Percentiles rank a stretch among this genome's conserved stretches.
Evolutionary conservation across 352 stramenopile species (phyloP).

Genomic region (Thraustochytrium striatum): DNA sequence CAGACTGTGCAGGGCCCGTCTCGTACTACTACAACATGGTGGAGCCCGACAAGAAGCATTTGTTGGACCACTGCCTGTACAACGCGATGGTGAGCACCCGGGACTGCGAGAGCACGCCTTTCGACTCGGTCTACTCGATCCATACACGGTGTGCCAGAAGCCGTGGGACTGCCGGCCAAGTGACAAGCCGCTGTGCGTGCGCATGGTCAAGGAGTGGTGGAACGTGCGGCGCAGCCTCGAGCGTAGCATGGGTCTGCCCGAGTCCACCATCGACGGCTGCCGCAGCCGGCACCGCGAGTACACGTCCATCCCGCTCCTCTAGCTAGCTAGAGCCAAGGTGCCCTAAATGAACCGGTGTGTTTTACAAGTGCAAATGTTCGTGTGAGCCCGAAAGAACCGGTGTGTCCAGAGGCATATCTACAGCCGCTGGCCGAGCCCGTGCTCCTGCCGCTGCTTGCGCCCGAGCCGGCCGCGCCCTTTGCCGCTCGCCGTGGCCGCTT

Average conservation of each 20-base stretch:
- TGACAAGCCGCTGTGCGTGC: slow-evolving; percentile 1
- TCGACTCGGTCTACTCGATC: slow-evolving; percentile 44
- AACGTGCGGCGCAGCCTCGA: slow-evolving; percentile 13
- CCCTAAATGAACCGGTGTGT: no score
- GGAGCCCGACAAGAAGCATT: slow-evolving; percentile 51
- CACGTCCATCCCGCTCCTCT: neutral
- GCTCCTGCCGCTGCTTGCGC: no score
- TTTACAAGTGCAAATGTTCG: no score
- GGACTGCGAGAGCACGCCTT: slow-evolving; percentile 28
- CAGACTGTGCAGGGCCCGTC: slow-evolving; percentile 67
- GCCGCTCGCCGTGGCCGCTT: no score
- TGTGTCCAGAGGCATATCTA: no score
- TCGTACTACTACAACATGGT: slow-evolving; percentile 66
- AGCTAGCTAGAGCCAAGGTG: no score
- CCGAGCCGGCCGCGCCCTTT: no score
- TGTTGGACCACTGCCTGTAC: slow-evolving; percentile 52
- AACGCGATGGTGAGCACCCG: slow-evolving; percentile 54
- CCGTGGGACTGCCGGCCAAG: slow-evolving; percentile 49
- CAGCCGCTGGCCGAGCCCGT: no score
- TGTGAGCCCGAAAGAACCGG: no score
- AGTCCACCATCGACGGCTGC: neutral
- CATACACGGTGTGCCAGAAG: slow-evolving; percentile 57
- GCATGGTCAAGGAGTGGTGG: slow-evolving; percentile 23
- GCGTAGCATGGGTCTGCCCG: neutral
- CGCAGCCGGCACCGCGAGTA: neutral